A percentile compares a stretch with the other conserved stretches of the same genome.
phyloP scores from a whole-genome alignment of 2,329 filamentous ascomycete species.

The Plectosphaerella sp. region DNA sequence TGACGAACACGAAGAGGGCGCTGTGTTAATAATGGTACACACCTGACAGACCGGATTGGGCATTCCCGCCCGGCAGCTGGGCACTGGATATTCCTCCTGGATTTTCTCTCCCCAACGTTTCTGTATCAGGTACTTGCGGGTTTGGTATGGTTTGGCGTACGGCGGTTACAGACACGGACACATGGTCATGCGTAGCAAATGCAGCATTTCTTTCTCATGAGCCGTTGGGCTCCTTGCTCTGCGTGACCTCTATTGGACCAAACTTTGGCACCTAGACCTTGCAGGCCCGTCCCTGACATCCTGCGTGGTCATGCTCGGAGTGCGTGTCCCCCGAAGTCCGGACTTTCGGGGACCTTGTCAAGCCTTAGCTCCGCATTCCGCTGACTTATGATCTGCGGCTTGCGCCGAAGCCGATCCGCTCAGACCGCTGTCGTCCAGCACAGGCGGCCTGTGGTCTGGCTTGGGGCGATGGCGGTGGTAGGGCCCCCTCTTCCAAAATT shows the following conservation, averaged over 20 bases:
- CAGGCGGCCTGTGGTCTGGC: constrained; percentile 1
- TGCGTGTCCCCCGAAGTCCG: no score
- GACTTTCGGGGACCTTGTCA: no score
- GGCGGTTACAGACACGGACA: not conserved
- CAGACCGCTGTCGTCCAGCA: not conserved
- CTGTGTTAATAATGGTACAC: no score
- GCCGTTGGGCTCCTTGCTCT: no score
- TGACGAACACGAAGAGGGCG: no score
- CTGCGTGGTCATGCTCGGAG: no score
- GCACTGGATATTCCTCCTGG: not conserved
- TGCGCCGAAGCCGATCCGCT: not conserved
- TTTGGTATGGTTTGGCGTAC: not conserved
- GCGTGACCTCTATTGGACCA: no score
- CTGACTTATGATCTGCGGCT: not conserved
- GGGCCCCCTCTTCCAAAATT: constrained; percentile 12
- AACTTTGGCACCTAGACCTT: no score
- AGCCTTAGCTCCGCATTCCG: no score
- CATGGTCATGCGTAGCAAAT: not conserved
- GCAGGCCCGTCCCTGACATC: no score
- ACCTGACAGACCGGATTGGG: no score
- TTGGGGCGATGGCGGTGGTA: constrained; percentile 7
- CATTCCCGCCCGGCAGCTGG: no score
- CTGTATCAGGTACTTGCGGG: not conserved
- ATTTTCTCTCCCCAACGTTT: not conserved
- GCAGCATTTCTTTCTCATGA: not conserved